Percentiles rank a stretch among this genome's conserved stretches.
Evolutionary conservation across 768 basidiomycete species (phyloP).

Genomic region (Daedaleopsis nitida): DNA sequence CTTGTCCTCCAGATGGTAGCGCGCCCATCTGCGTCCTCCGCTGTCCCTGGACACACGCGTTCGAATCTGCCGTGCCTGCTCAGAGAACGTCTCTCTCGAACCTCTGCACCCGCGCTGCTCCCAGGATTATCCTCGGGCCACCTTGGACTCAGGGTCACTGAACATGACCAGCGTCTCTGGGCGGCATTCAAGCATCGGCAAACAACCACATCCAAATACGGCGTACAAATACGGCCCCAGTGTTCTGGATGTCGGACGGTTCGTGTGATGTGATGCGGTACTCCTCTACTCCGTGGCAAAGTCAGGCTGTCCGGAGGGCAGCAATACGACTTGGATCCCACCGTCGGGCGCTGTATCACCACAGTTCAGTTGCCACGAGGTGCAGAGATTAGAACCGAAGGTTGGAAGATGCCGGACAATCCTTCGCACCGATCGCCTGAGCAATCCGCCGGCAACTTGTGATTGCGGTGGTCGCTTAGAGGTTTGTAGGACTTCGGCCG

Average conservation of each 20-base stretch:
- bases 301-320: not conserved
- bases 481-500: too few relatives aligned
- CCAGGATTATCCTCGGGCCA: conserved; percentile 1
- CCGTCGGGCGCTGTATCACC: not conserved
- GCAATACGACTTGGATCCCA: not conserved
- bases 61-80: conserved; percentile 12
- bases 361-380: not conserved
- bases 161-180: not conserved
- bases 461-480: not conserved
- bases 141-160: not conserved
- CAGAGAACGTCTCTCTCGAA: not conserved
- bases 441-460: not conserved
- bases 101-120: not conserved
- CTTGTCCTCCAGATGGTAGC: conserved; percentile 28
- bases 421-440: too few relatives aligned
- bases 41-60: conserved; percentile 11
- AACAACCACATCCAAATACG: conserved; percentile 8
- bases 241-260: not conserved
- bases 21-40: not conserved
- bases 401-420: not conserved
- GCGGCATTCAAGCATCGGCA: conserved; percentile 1
- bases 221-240: not conserved
- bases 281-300: not conserved
- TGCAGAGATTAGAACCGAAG: not conserved
- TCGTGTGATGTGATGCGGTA: not conserved